phyloP scores from a whole-genome alignment of 108 stramenopile genomes.

The Fragilaria crotonensis region DNA sequence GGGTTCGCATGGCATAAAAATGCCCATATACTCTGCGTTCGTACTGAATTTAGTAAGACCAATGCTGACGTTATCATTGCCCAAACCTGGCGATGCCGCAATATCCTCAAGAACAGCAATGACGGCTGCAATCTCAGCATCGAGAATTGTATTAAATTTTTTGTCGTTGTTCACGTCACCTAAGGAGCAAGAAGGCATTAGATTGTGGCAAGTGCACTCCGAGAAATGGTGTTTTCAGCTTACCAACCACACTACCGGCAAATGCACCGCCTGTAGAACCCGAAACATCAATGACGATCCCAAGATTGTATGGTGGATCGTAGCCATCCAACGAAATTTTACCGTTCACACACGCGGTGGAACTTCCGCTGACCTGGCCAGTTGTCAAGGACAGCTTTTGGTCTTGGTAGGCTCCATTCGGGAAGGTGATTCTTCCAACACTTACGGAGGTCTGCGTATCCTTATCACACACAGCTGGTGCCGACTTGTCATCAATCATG shows the following conservation, averaged over 20 bases:
- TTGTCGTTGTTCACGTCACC: conserved; percentile 25
- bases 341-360: neutral
- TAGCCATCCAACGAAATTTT: neutral
- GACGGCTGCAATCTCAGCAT: conserved; percentile 20
- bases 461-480: neutral
- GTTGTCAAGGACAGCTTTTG: conserved; percentile 1
- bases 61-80: conserved; percentile 23
- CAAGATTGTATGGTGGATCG: conserved; percentile 7
- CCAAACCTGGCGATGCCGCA: neutral
- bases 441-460: neutral
- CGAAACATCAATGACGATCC: conserved; percentile 6
- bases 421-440: neutral
- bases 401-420: neutral
- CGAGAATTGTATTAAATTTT: conserved; percentile 17
- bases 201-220: neutral
- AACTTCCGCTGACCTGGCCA: neutral
- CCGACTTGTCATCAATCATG: neutral
- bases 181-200: neutral
- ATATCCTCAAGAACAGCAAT: conserved; percentile 11
- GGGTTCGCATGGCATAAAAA: neutral
- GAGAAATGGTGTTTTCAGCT: neutral
- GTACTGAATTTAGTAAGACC: conserved; percentile 12
- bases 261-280: neutral
- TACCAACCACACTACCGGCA: neutral
- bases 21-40: neutral